phyloP scores from a whole-genome alignment of 495 filamentous ascomycete genomes.

The Aspergillus ellipticus region DNA sequence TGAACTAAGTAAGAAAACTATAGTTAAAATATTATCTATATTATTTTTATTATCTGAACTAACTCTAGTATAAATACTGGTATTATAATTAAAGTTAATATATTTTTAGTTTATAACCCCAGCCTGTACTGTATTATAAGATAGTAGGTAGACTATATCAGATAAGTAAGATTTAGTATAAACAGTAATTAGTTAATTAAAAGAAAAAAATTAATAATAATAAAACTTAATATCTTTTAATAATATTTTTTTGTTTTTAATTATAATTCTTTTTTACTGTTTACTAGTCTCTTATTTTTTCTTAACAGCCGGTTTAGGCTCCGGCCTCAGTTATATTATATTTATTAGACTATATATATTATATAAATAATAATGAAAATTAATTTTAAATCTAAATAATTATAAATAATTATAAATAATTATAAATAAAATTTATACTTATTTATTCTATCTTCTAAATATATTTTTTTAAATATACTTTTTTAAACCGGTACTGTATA shows the following conservation, averaged over 20 bases:
- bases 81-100: neutral
- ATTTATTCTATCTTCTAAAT: neutral
- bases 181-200: neutral
- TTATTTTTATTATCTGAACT: conserved; percentile 1
- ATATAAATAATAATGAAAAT: neutral
- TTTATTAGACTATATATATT: conserved; percentile 1
- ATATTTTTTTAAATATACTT: conserved; percentile 17
- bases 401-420: neutral
- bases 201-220: neutral
- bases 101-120: neutral
- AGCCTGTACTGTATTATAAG: neutral
- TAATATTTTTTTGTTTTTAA: neutral
- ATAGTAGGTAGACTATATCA: neutral
- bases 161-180: neutral
- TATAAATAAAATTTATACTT: neutral
- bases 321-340: neutral
- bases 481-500: conserved; percentile 16
- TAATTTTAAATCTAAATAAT: neutral
- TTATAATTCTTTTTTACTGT: neutral
- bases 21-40: neutral
- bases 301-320: conserved; percentile 5
- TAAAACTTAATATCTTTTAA: conserved; percentile 3
- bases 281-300: neutral
- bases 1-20: neutral
- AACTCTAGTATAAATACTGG: neutral